These are phyloP conservation scores for Aquilaria malaccensis DNA, from an alignment of 345 rosid genomes.

Conservation along the genomic window DNA sequence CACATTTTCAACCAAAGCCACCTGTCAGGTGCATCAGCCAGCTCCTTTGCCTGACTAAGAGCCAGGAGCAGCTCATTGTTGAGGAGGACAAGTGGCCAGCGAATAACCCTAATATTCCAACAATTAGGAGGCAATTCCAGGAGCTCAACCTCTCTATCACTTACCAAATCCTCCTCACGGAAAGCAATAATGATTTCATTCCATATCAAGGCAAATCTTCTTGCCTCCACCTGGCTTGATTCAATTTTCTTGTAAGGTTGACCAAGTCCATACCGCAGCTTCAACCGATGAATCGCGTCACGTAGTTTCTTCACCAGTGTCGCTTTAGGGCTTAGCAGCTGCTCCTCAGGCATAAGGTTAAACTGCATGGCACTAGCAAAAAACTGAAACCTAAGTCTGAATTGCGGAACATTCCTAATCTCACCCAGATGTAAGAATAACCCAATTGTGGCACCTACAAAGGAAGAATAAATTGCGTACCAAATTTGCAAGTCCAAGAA, in stretches of 20 bases:
- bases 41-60: conserved; percentile 68
- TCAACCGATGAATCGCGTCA: conserved; percentile 68
- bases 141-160: conserved; percentile 71
- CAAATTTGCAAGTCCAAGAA: conserved; percentile 85
- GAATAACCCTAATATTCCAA: conserved; percentile 78
- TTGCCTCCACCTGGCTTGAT: conserved; percentile 78
- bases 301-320: conserved; percentile 69
- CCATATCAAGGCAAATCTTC: conserved; percentile 88
- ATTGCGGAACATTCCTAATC: conserved; percentile 75
- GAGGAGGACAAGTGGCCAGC: conserved; percentile 87
- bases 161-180: conserved; percentile 84
- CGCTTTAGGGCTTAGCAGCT: conserved; percentile 31
- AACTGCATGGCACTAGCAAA: conserved; percentile 91
- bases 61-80: conserved; percentile 89
- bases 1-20: conserved; percentile 81
- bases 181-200: conserved; percentile 68
- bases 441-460: conserved; percentile 61
- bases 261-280: conserved; percentile 83
- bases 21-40: conserved; percentile 58
- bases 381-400: conserved; percentile 88
- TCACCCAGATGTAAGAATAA: conserved; percentile 87
- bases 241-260: conserved; percentile 70
- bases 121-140: conserved; percentile 74
- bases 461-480: conserved; percentile 72
- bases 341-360: conserved; percentile 81